Conservation (phyloP, 768 basidiomycete species). For the Ramaria sp. region DNA sequence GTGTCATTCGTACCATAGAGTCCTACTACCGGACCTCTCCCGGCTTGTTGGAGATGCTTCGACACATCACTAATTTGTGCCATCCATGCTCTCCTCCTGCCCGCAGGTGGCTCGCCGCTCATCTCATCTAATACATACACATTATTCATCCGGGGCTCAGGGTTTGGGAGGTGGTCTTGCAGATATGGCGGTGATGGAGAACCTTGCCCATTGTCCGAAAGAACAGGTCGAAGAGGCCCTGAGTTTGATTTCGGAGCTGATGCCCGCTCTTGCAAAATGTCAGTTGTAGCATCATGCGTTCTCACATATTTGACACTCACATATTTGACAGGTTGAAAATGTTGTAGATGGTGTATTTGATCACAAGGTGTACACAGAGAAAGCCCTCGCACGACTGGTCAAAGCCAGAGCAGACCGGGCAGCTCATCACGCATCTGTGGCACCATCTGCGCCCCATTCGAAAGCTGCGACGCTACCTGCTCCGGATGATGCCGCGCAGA, state of each 20-base stretch:
- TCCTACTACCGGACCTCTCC: no score
- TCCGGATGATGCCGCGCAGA: slow-evolving; percentile 13
- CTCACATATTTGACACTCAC: neutral
- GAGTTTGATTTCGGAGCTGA: no score
- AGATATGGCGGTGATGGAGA: slow-evolving; percentile 98
- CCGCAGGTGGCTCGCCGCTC: no score
- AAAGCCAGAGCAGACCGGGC: slow-evolving; percentile 74
- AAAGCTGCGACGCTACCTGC: no score
- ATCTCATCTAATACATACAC: slow-evolving; percentile 86
- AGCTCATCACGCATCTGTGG: slow-evolving; percentile 49
- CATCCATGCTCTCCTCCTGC: no score
- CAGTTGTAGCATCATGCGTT: no score
- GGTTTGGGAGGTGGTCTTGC: slow-evolving; percentile 86
- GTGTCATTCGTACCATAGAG: no score
- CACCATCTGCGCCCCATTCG: slow-evolving; percentile 15
- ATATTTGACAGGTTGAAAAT: slow-evolving; percentile 7
- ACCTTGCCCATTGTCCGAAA: no score
- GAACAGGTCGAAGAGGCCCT: no score
- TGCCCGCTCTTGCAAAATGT: slow-evolving; percentile 82
- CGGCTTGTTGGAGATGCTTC: slow-evolving; percentile 73
- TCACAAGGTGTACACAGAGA: no score
- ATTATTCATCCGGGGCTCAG: slow-evolving; percentile 67
- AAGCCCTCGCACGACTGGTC: no score
- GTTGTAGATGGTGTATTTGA: no score
- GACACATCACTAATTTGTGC: slow-evolving; percentile 67